These are phyloP conservation scores for Paralagenidium karlingii DNA, from an alignment of 352 stramenopile species.

Conservation along the genomic window DNA sequence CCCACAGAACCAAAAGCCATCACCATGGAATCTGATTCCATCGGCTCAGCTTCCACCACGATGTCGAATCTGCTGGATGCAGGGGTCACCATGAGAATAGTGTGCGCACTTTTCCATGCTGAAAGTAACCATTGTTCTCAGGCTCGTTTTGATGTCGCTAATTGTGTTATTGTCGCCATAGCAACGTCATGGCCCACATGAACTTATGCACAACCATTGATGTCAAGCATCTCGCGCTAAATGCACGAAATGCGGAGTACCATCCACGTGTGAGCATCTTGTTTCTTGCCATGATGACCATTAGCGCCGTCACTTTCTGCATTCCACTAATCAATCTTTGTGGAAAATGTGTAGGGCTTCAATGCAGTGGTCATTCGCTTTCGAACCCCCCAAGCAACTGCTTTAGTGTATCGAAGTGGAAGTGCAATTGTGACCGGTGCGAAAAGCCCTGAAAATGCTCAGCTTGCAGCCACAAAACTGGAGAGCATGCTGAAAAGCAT, in stretches of 20 bases:
- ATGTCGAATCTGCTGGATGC: too few relatives aligned
- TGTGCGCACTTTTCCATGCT: too few relatives aligned
- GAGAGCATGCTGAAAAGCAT: slow-evolving; percentile 57
- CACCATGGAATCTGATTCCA: too few relatives aligned
- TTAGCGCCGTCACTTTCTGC: background rate
- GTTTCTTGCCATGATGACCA: background rate
- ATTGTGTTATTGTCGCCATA: slow-evolving; percentile 6
- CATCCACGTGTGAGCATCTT: slow-evolving; percentile 20
- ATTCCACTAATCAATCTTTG: background rate
- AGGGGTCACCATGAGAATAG: too few relatives aligned
- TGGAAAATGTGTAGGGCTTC: slow-evolving; percentile 48
- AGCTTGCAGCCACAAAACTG: slow-evolving; percentile 37
- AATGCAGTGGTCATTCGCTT: slow-evolving; percentile 56
- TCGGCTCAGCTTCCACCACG: too few relatives aligned
- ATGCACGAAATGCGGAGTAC: slow-evolving; percentile 66
- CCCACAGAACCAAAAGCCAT: too few relatives aligned
- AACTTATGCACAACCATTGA: slow-evolving; percentile 37
- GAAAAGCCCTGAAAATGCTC: slow-evolving; percentile 20
- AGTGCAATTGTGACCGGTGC: slow-evolving; percentile 56
- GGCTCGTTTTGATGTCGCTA: background rate
- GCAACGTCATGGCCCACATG: slow-evolving; percentile 51
- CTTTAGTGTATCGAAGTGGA: slow-evolving; percentile 49
- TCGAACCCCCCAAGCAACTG: slow-evolving; percentile 29
- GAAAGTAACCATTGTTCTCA: too few relatives aligned
- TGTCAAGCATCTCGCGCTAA: slow-evolving; percentile 43